Conservation (phyloP, 2,329 filamentous ascomycete genomes). For the Massarina eburnea region DNA sequence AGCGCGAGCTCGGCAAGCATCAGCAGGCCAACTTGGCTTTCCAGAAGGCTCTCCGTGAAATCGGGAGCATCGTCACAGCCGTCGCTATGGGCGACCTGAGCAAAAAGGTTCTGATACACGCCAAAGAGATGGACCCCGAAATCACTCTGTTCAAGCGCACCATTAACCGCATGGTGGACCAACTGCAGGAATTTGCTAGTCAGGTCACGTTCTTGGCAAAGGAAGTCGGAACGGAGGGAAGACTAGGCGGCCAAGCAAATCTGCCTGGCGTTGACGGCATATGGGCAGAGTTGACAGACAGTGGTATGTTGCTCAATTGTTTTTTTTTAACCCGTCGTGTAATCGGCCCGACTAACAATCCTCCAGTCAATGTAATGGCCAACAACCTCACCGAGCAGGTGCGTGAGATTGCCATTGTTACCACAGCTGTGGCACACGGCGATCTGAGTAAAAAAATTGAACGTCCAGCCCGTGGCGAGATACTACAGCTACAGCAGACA, state of each 20-base stretch:
- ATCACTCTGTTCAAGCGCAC: constrained; percentile 97
- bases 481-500: constrained; percentile 90
- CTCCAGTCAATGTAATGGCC: constrained; percentile 89
- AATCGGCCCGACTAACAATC: constrained; percentile 30
- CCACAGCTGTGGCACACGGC: constrained; percentile 89
- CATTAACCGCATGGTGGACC: constrained; percentile 99
- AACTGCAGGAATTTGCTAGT: constrained; percentile 92
- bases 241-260: constrained; percentile 89
- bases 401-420: constrained; percentile 95
- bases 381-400: constrained; percentile 98
- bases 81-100: constrained; percentile 94
- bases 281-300: constrained; percentile 88
- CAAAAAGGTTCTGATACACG: constrained; percentile 95
- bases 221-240: constrained; percentile 94
- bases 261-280: constrained; percentile 94
- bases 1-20: constrained; percentile 93
- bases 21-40: constrained; percentile 98
- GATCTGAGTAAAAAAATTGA: constrained; percentile 96
- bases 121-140: constrained; percentile 95
- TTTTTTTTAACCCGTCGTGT: neutral
- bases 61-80: constrained; percentile 95
- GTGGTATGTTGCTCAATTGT: constrained; percentile 44
- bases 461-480: constrained; percentile 91
- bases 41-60: constrained; percentile 94
- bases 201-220: constrained; percentile 93